Base-by-base conservation (phyloP, 1,284 basidiomycete genomes). In the Moniliella sp. region DNA sequence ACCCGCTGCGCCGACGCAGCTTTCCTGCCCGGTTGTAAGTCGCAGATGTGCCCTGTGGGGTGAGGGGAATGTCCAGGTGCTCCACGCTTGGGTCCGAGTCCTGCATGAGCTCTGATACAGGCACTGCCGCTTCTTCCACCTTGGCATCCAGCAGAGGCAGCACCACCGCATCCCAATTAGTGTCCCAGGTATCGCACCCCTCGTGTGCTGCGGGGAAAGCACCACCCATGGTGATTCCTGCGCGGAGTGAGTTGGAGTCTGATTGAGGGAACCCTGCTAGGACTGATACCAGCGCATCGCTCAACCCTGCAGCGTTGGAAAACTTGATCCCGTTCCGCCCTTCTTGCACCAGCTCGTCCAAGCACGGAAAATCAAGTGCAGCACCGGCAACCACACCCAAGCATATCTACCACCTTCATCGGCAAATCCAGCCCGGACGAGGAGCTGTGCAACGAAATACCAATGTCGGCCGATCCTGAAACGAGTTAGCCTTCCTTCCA, bases 341-440 rank as follows among this genome's bases (percentile, higher is more conserved):
- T 33, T 83, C 69, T 45, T 74, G 72, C 9, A 97, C 78, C 12
- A 97, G 71, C 62, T 97, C 88, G 35, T 70, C 61, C 17, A 99
- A 66, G 57, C 86, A 91, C 23, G 68, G 65, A 56, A 93, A 99
- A 27, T 75, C 68, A 5, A 84, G 67, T 0, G 91, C 86, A 86
- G 78, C 3, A 94, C 91, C 0, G 86, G 86, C 32, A 93, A 65
- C 2, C 74, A 76, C 84, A 94, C 0, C 91, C 91, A 62, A 97
- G 91, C 91, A 97, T 94, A 61, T 99, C 91, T 2, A 99, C 86
- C 5, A 99, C 76, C 62, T 99, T 99, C 91, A 99, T 99, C 1
- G 91, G 91, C 32, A 99, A 66, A 61, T 99, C 91, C 28, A 88
- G 64, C 0, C 73, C 78, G 0, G 81, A 88, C 1, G 80, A 84